Percentiles rank a stretch among this genome's conserved stretches.
phyloP scores from a whole-genome alignment of 352 stramenopile genomes.

The Thalassiosira mediterranea region DNA sequence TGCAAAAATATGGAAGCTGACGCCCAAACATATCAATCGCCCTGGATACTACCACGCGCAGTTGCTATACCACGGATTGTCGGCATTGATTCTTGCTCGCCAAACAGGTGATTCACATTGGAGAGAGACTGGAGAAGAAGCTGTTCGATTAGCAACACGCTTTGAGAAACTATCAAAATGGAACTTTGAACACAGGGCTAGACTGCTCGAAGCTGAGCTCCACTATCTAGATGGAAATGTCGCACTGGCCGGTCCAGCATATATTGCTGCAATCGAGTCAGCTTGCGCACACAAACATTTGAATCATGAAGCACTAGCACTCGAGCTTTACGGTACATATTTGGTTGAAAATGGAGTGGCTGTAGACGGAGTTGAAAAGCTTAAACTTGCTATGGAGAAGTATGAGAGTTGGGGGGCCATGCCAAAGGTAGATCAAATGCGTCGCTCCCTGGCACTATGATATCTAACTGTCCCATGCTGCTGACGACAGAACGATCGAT shows the following conservation, averaged over 20 bases:
- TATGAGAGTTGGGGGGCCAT: neutral
- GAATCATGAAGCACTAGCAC: constrained; percentile 19
- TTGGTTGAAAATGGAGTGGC: neutral
- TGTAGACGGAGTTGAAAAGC: neutral
- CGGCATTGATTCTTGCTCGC: too few species aligned
- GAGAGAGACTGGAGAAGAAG: constrained; percentile 8
- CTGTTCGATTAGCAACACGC: neutral
- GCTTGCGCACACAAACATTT: constrained; percentile 20
- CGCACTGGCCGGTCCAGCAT: constrained; percentile 5
- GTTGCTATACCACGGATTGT: too few species aligned
- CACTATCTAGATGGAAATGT: constrained; percentile 4
- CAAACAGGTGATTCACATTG: too few species aligned
- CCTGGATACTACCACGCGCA: too few species aligned
- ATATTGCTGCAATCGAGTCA: constrained; percentile 16
- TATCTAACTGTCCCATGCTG: too few species aligned
- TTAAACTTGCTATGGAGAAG: neutral
- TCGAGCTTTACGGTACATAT: constrained; percentile 15
- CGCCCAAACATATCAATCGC: too few species aligned
- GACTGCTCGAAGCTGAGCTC: constrained; percentile 28
- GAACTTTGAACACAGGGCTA: constrained; percentile 28
- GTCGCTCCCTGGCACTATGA: too few species aligned
- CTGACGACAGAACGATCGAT: too few species aligned
- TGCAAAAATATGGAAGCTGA: too few species aligned
- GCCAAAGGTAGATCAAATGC: too few species aligned
- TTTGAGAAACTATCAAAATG: constrained; percentile 14